Conservation (phyloP, 768 basidiomycete species). For the Megacollybia marginata region DNA sequence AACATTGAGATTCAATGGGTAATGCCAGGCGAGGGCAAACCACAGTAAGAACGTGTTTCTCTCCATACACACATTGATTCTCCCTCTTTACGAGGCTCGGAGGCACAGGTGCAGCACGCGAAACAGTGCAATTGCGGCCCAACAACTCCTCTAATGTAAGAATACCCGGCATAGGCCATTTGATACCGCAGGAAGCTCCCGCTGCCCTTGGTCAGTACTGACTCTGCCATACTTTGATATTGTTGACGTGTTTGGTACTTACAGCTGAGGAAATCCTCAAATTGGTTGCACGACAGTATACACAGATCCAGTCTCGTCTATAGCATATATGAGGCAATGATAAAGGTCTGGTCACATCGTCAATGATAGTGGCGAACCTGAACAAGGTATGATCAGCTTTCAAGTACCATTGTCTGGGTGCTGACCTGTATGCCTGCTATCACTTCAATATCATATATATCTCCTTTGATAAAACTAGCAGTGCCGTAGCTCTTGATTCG, state of each 20-base stretch:
- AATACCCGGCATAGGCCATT: slow-evolving; percentile 18
- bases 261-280: slow-evolving; percentile 18
- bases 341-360: not conserved
- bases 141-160: slow-evolving; percentile 19
- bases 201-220: not conserved
- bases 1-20: slow-evolving; percentile 21
- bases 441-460: slow-evolving; percentile 26
- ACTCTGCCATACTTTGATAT: not conserved
- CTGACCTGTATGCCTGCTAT: slow-evolving; percentile 22
- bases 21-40: slow-evolving; percentile 10
- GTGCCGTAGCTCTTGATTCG: slow-evolving; percentile 26
- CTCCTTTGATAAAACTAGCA: slow-evolving; percentile 22
- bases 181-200: slow-evolving; percentile 11
- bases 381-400: not conserved
- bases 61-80: not conserved
- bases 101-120: slow-evolving; percentile 6
- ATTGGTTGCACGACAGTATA: slow-evolving; percentile 10
- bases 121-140: slow-evolving; percentile 22
- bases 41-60: slow-evolving; percentile 7
- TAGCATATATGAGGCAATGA: no score
- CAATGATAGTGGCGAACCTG: slow-evolving; percentile 11
- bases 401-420: not conserved
- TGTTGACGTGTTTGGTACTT: not conserved
- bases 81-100: slow-evolving; percentile 7
- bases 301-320: slow-evolving; percentile 2